phyloP scores from a whole-genome alignment of 768 basidiomycete species.

The Kwoniella dendrophila region DNA sequence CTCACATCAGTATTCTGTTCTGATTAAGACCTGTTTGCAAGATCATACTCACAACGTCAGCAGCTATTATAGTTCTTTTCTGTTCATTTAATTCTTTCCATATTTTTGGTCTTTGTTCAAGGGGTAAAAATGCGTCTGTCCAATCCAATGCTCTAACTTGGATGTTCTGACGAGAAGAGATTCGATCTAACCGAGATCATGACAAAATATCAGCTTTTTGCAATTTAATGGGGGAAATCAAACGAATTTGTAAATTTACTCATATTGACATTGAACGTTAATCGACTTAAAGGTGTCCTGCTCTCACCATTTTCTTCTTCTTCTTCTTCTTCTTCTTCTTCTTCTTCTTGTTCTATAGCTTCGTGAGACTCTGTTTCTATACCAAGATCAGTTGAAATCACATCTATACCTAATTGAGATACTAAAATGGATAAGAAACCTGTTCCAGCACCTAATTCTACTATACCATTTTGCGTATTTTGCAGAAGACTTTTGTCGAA shows the following conservation, averaged over 20 bases:
- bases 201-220: background rate
- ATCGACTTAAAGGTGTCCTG: constrained; percentile 39
- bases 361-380: background rate
- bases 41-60: constrained; percentile 49
- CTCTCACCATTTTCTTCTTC: constrained; percentile 5
- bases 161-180: background rate
- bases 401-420: constrained; percentile 32
- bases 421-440: constrained; percentile 52
- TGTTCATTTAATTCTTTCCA: constrained; percentile 22
- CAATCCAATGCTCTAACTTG: constrained; percentile 37
- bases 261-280: too few species aligned
- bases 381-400: constrained; percentile 45
- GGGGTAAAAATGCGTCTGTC: constrained; percentile 30
- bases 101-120: constrained; percentile 19
- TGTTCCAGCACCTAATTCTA: constrained; percentile 53
- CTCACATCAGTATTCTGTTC: background rate
- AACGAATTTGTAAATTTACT: too few species aligned
- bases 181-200: background rate
- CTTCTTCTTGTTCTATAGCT: background rate
- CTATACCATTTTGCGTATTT: constrained; percentile 3
- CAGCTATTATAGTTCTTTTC: constrained; percentile 42
- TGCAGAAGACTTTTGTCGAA: background rate
- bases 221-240: too few species aligned
- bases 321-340: constrained; percentile 4
- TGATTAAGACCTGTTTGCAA: background rate